Evolutionary conservation across 257 asterid genomes (phyloP).

Genomic region (Eucommia ulmoides): DNA sequence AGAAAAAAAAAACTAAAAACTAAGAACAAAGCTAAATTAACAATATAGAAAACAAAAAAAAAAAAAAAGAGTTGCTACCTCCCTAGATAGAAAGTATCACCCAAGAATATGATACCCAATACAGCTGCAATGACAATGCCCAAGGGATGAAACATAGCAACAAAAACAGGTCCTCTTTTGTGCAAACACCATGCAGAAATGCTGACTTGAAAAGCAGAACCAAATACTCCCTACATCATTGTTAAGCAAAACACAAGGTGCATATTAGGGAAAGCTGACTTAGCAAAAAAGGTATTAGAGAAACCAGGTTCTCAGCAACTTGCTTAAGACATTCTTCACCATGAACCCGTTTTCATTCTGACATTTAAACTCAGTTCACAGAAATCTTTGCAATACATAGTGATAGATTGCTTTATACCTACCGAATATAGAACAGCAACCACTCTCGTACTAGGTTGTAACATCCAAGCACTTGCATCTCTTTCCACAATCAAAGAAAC

Average conservation of each 20-base stretch:
- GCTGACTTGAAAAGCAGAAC: constrained; percentile 47
- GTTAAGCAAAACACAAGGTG: no score
- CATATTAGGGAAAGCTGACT: background rate
- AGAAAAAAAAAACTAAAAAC: background rate
- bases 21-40: background rate
- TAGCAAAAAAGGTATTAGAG: background rate
- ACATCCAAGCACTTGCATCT: no score
- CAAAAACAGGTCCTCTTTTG: constrained; percentile 57
- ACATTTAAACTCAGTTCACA: no score
- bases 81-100: constrained; percentile 55
- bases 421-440: constrained; percentile 76
- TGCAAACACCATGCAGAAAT: constrained; percentile 49
- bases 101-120: constrained; percentile 33
- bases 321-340: background rate
- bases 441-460: constrained; percentile 60
- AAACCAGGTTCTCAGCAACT: background rate
- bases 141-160: constrained; percentile 50
- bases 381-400: background rate
- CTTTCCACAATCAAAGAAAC: constrained; percentile 46
- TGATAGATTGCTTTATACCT: constrained; percentile 8
- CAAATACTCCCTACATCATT: constrained; percentile 39
- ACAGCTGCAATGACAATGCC: constrained; percentile 36
- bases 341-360: no score
- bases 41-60: no score
- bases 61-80: constrained; percentile 25